Evolutionary conservation across 2,329 filamentous ascomycete genomes (phyloP).

Genomic region (Penicillium olsonii): DNA sequence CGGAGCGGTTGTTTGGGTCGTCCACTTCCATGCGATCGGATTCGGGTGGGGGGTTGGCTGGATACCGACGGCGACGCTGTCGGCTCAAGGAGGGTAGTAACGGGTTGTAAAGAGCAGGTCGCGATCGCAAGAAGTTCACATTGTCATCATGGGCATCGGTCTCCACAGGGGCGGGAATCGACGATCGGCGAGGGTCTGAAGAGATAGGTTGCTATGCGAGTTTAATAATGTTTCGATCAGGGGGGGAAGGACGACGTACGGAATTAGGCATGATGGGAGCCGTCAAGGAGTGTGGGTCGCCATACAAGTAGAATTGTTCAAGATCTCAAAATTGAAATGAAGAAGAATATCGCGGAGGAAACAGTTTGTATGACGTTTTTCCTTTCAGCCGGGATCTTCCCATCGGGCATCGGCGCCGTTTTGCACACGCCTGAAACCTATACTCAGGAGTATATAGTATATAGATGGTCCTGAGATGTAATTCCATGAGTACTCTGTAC

Average conservation of each 20-base stretch:
- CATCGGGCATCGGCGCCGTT: background rate
- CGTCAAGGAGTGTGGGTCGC: slow-evolving; percentile 10
- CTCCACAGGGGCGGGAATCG: slow-evolving; percentile 48
- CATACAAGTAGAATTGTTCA: slow-evolving; percentile 1
- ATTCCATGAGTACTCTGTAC: no score
- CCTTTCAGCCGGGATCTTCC: slow-evolving; percentile 8
- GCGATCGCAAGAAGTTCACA: slow-evolving; percentile 52
- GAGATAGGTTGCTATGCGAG: slow-evolving; percentile 11
- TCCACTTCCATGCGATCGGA: slow-evolving; percentile 41
- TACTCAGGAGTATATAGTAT: no score
- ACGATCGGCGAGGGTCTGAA: slow-evolving; percentile 49
- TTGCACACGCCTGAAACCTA: background rate
- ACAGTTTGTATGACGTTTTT: slow-evolving; percentile 13
- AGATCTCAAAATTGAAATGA: background rate
- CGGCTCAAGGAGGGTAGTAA: slow-evolving; percentile 29
- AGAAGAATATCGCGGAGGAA: slow-evolving; percentile 2
- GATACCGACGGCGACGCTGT: slow-evolving; percentile 35
- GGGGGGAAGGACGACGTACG: slow-evolving; percentile 33
- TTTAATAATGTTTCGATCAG: background rate
- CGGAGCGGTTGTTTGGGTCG: slow-evolving; percentile 29
- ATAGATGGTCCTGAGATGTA: no score
- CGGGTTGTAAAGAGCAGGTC: slow-evolving; percentile 30
- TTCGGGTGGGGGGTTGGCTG: slow-evolving; percentile 20
- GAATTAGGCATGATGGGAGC: slow-evolving; percentile 39
- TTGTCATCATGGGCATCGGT: slow-evolving; percentile 51